Evolutionary conservation across 1,139 yeast species (phyloP).

Genomic region (Taphrina sp.): DNA sequence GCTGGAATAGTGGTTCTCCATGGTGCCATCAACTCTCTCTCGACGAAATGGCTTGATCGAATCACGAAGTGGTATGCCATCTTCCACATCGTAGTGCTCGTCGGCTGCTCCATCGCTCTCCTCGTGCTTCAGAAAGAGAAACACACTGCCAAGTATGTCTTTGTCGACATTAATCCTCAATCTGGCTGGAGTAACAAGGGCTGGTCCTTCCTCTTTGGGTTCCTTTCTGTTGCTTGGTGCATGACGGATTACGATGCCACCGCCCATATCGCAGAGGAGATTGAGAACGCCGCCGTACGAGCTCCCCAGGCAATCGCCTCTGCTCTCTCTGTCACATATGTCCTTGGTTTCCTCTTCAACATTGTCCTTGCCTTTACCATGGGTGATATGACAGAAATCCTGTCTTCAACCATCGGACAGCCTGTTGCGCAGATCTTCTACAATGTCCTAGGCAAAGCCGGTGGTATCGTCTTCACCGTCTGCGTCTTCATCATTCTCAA

Average conservation of each 20-base stretch:
- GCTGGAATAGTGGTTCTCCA: constrained; percentile 49
- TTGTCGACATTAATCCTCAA: constrained; percentile 42
- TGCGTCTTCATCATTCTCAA: constrained; percentile 43
- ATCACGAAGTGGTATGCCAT: constrained; percentile 50
- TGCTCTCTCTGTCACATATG: constrained; percentile 57
- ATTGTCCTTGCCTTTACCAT: constrained; percentile 47
- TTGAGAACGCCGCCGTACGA: constrained; percentile 62
- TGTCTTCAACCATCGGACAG: constrained; percentile 28
- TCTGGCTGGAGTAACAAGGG: constrained; percentile 49
- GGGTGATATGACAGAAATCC: constrained; percentile 29
- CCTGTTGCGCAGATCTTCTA: constrained; percentile 59
- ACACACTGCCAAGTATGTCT: constrained; percentile 44
- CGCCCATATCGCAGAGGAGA: constrained; percentile 70
- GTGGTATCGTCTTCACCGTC: constrained; percentile 52
- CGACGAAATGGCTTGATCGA: constrained; percentile 47
- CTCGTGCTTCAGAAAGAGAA: constrained; percentile 42
- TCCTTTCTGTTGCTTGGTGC: constrained; percentile 58
- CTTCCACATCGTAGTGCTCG: constrained; percentile 48
- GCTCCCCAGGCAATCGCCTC: constrained; percentile 64
- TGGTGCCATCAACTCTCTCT: constrained; percentile 49
- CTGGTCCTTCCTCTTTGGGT: constrained; percentile 61
- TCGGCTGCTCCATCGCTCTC: constrained; percentile 46
- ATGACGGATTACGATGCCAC: constrained; percentile 61
- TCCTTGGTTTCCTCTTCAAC: constrained; percentile 38
- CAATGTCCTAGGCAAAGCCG: constrained; percentile 64